These are phyloP conservation scores for Saccharum officinarum DNA, from an alignment of 176 grass and related monocot species.

Conservation along the genomic window DNA sequence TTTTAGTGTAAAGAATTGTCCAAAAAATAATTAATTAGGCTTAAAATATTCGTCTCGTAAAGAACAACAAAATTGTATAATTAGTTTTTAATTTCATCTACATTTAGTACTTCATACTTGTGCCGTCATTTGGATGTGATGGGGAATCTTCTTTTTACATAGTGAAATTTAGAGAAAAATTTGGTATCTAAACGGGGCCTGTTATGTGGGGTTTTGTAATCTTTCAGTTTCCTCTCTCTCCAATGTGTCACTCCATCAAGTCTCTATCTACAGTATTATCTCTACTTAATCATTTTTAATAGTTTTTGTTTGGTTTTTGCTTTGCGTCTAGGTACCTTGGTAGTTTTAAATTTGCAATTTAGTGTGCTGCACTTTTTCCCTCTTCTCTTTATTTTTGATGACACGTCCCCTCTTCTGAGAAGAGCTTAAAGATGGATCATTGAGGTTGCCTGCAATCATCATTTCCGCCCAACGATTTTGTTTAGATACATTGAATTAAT, in stretches of 20 bases:
- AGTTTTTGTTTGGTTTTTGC: background rate
- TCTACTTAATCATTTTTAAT: background rate
- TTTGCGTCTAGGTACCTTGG: background rate
- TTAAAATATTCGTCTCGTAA: too few species aligned
- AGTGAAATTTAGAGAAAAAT: too few species aligned
- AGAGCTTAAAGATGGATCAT: background rate
- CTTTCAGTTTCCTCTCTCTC: conserved; percentile 1
- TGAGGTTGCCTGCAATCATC: background rate
- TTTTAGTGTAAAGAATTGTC: too few species aligned
- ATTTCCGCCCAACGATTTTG: background rate
- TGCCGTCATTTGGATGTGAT: too few species aligned
- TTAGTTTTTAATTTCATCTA: too few species aligned
- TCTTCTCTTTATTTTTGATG: background rate
- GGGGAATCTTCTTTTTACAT: too few species aligned
- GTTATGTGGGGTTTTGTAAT: conserved; percentile 14
- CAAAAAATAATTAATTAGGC: too few species aligned
- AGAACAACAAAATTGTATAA: too few species aligned
- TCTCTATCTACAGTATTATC: background rate
- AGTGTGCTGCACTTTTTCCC: background rate
- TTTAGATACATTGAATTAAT: background rate
- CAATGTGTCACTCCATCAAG: conserved; percentile 12
- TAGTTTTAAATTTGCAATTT: background rate
- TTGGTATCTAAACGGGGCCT: too few species aligned
- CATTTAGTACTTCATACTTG: too few species aligned
- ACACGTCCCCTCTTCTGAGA: background rate